Percentiles rank a stretch among this genome's conserved stretches.
Conservation (phyloP, 1,284 basidiomycete species). For the Erythrobasidium hasegawianum region DNA sequence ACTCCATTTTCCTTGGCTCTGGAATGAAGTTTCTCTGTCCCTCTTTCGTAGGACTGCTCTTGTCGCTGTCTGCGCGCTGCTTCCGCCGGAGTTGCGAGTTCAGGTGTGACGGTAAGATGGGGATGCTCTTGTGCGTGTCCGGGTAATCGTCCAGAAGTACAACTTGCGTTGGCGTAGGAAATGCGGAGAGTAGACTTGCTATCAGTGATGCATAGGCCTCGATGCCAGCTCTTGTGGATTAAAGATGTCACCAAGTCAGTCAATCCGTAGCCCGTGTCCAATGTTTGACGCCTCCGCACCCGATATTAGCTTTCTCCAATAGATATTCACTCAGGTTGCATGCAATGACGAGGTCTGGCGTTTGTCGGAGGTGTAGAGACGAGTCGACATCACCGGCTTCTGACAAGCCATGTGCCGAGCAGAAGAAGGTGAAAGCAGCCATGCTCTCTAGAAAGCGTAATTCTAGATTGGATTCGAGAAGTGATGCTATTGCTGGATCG, state of each 20-base stretch:
- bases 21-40: neutral
- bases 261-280: no score
- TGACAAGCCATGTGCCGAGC: slow-evolving; percentile 1
- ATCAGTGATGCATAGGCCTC: slow-evolving; percentile 23
- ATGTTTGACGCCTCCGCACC: no score
- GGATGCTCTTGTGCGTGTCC: neutral
- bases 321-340: slow-evolving; percentile 16
- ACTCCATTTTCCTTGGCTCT: slow-evolving; percentile 7
- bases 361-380: slow-evolving; percentile 7
- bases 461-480: slow-evolving; percentile 21
- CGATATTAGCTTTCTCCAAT: slow-evolving; percentile 13
- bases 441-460: slow-evolving; percentile 20
- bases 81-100: slow-evolving; percentile 7
- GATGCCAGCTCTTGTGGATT: slow-evolving; percentile 30
- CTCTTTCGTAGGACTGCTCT: neutral
- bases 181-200: slow-evolving; percentile 13
- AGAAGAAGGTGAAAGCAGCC: slow-evolving; percentile 26
- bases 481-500: slow-evolving; percentile 16
- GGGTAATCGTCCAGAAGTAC: slow-evolving; percentile 25
- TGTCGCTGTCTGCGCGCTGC: neutral
- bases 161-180: slow-evolving; percentile 9
- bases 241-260: no score
- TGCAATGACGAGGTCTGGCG: slow-evolving; percentile 30
- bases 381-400: neutral
- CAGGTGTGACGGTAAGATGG: slow-evolving; percentile 14